Conservation (phyloP, 192 early-diverging fungal species). For the Hyaloraphidium curvatum region DNA sequence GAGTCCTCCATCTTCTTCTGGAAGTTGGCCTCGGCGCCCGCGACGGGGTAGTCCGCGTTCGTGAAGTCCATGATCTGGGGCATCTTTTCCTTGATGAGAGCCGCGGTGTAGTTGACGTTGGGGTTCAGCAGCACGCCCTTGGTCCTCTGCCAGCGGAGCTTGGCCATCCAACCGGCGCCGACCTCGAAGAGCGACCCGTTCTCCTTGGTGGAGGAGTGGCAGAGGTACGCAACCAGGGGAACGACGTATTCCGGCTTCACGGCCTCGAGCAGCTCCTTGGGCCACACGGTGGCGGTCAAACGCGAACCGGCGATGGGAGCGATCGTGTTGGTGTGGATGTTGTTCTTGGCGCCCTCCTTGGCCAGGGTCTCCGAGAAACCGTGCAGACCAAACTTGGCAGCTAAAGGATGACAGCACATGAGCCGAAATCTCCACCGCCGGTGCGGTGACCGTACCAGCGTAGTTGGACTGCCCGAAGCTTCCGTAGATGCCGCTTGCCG, state of each 20-base stretch:
- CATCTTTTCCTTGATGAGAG: constrained; percentile 66
- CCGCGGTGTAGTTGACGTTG: constrained; percentile 38
- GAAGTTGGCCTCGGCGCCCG: not conserved
- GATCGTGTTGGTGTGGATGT: constrained; percentile 82
- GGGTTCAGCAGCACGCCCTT: constrained; percentile 4
- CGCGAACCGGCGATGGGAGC: constrained; percentile 90
- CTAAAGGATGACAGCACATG: too few relatives aligned
- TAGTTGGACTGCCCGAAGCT: not conserved
- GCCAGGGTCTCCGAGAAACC: constrained; percentile 2
- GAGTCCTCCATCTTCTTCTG: not conserved
- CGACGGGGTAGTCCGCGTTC: constrained; percentile 57
- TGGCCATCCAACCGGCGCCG: constrained; percentile 7
- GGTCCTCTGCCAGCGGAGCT: constrained; percentile 6
- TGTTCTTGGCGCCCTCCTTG: constrained; percentile 64
- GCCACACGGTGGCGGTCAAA: constrained; percentile 94
- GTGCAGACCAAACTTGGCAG: too few relatives aligned
- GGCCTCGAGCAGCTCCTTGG: constrained; percentile 81
- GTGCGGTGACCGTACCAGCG: too few relatives aligned
- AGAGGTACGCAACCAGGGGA: constrained; percentile 5
- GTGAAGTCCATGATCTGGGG: constrained; percentile 72
- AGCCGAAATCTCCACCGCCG: too few relatives aligned
- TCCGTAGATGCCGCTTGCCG: too few relatives aligned
- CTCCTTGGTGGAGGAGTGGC: constrained; percentile 2
- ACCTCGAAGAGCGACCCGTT: constrained; percentile 7
- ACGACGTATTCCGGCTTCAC: constrained; percentile 88